Evolutionary conservation across 1,284 basidiomycete species (phyloP), one percentile per base, ranked within the genome.

Genomic region (Rhodotorula glutinis): DNA sequence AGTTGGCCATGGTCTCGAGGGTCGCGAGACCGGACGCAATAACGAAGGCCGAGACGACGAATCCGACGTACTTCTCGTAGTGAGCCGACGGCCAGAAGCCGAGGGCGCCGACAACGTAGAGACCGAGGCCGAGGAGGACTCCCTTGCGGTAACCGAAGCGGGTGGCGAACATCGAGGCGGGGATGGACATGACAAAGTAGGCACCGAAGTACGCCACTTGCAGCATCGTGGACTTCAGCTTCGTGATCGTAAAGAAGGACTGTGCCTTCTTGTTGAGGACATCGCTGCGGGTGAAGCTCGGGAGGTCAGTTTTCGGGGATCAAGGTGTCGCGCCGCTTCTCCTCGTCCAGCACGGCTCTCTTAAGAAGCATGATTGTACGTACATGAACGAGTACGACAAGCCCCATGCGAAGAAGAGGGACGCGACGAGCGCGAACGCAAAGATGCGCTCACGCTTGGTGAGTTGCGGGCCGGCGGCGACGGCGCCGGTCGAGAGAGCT

Each of bases 1-100:
- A 88, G 61, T 62, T 70, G 65, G 89, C 90, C 0, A 87, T 85
- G 29, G 88, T 86, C 67, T 80, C 80, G 57, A 81, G 77, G 23
- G 85, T 84, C 13, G 84, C 83, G 8, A 89, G 81, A 40, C 90
- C 90, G 75, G 88, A 90, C 0, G 87, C 88, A 82, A 79, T 79
- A 56, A 80, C 72, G 49, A 75, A 53, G 40, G 53, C 53, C 17
- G 33, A 51, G 17, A 47, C 29, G 25, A 56, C 27, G 30, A 46
- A 46, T 3, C 51, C 40, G 10, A 4, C 23, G 44, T 57, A 64
- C 21, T 53, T 57, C 38, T 56, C 68, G 74, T 82, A 88, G 74
- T 83, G 85, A 44, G 88, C 88, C 44, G 86, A 87, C 4, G 89
- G 89, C 89, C 88, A 90, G 81, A 89, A 90, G 76, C 89, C 85